phyloP scores from a whole-genome alignment of 257 asterid species.

The Solanum paucissectum region DNA sequence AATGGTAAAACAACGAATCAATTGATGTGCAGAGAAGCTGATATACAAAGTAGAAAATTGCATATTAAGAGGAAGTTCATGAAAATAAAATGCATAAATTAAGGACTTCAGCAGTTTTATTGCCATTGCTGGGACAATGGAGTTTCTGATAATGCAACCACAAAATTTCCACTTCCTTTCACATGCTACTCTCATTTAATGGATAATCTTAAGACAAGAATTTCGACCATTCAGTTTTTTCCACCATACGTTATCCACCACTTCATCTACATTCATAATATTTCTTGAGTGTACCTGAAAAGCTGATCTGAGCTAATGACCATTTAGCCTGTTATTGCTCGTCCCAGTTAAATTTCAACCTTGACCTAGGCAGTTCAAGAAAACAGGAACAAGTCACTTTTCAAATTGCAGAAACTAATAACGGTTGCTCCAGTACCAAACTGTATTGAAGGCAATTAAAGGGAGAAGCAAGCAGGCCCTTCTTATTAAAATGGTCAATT shows the following conservation, averaged over 20 bases:
- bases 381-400: neutral
- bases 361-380: neutral
- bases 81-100: neutral
- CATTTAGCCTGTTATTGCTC: neutral
- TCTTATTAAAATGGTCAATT: neutral
- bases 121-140: neutral
- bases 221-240: neutral
- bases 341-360: neutral
- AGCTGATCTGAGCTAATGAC: neutral
- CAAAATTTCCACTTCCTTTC: neutral
- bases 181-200: neutral
- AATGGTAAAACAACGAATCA: neutral
- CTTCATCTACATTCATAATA: neutral
- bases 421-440: neutral
- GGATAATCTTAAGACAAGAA: neutral
- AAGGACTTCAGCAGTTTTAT: neutral
- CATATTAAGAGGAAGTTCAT: neutral
- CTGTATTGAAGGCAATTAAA: neutral
- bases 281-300: neutral
- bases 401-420: neutral
- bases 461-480: neutral
- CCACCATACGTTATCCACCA: neutral
- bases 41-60: neutral
- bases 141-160: neutral
- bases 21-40: neutral